Base-by-base conservation (phyloP, 192 early-diverging fungal species). In the Coemansia sp. region DNA sequence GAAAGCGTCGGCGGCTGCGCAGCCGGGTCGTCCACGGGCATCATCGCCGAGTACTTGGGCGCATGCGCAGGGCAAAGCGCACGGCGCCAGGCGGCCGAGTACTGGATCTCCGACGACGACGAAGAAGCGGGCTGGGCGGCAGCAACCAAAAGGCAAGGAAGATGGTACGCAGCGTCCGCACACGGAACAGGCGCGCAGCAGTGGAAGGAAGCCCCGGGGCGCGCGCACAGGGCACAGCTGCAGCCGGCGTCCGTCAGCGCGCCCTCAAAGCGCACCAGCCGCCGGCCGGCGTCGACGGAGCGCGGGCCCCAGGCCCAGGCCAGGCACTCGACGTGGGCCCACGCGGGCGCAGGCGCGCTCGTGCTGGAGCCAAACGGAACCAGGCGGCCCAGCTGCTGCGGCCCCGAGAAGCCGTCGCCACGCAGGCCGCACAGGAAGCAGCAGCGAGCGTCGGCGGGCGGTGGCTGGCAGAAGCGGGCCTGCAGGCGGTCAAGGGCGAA, bases 261-360 rank as follows among this genome's bases (percentile, higher is more conserved):
- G 29, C 80, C 80, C 50, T 83, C 75, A 61, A 83, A 83, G 18
- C 64, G 72, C 49, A 75, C 67, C 41, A 73, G 33, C 15, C 16
- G 66, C 13, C 5, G 38, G 18, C 53, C 29, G 29, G 52, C 38
- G 1, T 38, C 64, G 3, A 73, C 64, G 4, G 76, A 50, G 22
- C 81, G 75, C 49, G 81, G 81, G 0, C 81, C 81, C 81, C 81
- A 84, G 20, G 81, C 70, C 81, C 81, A 84, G 13, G 81, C 81
- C 29, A 84, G 49, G 13, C 81, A 84, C 38, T 84, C 81, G 34
- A 79, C 74, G 55, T 84, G 81, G 15, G 62, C 81, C 81, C 81
- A 84, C 2, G 43, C 46, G 0, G 64, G 18, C 27, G 52, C 50
- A 3, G 58, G 47, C 39, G 33, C 29, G 12, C n/a, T 39, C 3